These are phyloP conservation scores for Penicillium paneum DNA, from an alignment of 2,329 filamentous ascomycete species.

Conservation along the genomic window DNA sequence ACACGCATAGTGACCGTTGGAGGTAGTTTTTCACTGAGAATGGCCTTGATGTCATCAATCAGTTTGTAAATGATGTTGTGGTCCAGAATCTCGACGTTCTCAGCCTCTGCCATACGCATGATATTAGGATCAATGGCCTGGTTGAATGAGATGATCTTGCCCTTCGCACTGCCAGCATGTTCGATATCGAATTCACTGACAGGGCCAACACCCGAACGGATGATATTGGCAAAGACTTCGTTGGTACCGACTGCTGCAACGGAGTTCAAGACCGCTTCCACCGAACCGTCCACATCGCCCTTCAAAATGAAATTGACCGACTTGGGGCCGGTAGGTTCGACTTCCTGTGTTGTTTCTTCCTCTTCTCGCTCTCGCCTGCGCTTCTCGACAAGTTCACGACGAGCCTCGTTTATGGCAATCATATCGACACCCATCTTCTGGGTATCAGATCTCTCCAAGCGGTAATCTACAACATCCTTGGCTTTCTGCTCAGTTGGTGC, in stretches of 20 bases:
- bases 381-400: constrained; percentile 58
- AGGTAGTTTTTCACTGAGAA: constrained; percentile 67
- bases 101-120: constrained; percentile 63
- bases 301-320: constrained; percentile 81
- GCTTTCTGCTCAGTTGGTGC: constrained; percentile 74
- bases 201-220: constrained; percentile 73
- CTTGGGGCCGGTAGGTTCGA: constrained; percentile 47
- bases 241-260: constrained; percentile 77
- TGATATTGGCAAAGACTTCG: constrained; percentile 73
- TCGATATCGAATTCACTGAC: constrained; percentile 86
- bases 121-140: constrained; percentile 65
- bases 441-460: constrained; percentile 67
- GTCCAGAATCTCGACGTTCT: constrained; percentile 74
- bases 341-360: constrained; percentile 34
- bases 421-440: constrained; percentile 65
- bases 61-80: constrained; percentile 65
- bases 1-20: constrained; percentile 67
- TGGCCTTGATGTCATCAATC: constrained; percentile 50
- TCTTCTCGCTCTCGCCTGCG: constrained; percentile 35
- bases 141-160: constrained; percentile 85
- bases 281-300: constrained; percentile 88
- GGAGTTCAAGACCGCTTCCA: constrained; percentile 80
- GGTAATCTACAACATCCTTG: constrained; percentile 72
- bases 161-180: constrained; percentile 73
- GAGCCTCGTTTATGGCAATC: constrained; percentile 70